Conservation (phyloP, 148 eudicot species). For the Hydrangea macrophylla region DNA sequence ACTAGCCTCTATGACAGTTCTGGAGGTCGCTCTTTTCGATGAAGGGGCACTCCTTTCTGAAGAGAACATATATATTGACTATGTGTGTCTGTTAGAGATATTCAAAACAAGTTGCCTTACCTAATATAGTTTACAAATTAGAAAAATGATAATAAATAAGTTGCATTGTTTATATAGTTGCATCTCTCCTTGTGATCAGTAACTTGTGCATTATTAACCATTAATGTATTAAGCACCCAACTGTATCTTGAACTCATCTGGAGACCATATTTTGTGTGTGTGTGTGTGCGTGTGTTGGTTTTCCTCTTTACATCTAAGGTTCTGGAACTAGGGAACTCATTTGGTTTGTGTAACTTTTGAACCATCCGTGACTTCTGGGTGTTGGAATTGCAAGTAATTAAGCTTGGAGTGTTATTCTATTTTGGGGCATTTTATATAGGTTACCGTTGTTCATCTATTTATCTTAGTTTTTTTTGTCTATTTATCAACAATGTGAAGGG, state of each 20-base stretch:
- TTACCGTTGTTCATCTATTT: neutral
- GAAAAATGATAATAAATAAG: no score
- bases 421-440: neutral
- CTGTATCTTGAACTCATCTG: neutral
- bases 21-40: no score
- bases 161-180: neutral
- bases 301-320: neutral
- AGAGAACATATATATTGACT: no score
- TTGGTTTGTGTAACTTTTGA: neutral
- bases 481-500: conserved; percentile 8
- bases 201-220: neutral
- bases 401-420: neutral
- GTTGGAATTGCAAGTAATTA: conserved; percentile 3
- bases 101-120: no score
- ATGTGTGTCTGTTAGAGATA: no score
- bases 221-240: neutral
- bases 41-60: no score
- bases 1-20: no score
- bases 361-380: neutral
- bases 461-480: neutral
- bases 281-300: neutral
- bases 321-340: neutral
- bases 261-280: no score
- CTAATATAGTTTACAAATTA: no score
- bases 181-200: neutral